Conservation (phyloP, 306 rosid species). For the Trichosanthes cucumerina region DNA sequence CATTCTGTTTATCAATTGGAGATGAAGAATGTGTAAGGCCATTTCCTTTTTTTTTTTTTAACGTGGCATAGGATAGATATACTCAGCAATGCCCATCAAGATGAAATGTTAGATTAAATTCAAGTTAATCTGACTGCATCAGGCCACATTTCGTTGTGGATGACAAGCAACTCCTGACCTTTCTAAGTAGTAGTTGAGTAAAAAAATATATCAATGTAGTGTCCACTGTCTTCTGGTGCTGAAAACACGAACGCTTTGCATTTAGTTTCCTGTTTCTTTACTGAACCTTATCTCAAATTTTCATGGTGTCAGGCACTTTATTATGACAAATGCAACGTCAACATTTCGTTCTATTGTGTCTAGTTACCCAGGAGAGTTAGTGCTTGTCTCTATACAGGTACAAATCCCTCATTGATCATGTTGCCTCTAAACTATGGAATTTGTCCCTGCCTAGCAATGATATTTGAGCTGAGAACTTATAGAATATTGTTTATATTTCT, state of each 20-base stretch:
- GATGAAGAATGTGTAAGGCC: slow-evolving; percentile 53
- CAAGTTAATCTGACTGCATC: neutral
- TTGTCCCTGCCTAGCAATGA: neutral
- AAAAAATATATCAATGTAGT: neutral
- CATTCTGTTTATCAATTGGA: slow-evolving; percentile 32
- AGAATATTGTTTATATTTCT: neutral
- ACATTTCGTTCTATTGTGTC: slow-evolving; percentile 66
- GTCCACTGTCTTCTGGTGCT: neutral
- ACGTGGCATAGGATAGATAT: neutral
- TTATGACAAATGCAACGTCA: slow-evolving; percentile 81
- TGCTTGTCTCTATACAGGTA: slow-evolving; percentile 85
- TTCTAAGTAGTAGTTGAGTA: neutral
- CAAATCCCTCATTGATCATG: slow-evolving; percentile 7
- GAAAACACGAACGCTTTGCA: neutral
- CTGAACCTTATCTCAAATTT: slow-evolving; percentile 17
- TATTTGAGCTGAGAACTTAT: neutral
- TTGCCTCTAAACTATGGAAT: neutral
- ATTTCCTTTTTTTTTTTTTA: neutral
- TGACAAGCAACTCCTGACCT: neutral
- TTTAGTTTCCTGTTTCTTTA: neutral
- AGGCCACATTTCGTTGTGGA: neutral
- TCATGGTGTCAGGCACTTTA: slow-evolving; percentile 42
- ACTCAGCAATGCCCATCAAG: neutral
- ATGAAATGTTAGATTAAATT: neutral
- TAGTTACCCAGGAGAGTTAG: slow-evolving; percentile 61